Evolutionary conservation across 208 protist species (phyloP).

Genomic region (Leishmania amazonensis): DNA sequence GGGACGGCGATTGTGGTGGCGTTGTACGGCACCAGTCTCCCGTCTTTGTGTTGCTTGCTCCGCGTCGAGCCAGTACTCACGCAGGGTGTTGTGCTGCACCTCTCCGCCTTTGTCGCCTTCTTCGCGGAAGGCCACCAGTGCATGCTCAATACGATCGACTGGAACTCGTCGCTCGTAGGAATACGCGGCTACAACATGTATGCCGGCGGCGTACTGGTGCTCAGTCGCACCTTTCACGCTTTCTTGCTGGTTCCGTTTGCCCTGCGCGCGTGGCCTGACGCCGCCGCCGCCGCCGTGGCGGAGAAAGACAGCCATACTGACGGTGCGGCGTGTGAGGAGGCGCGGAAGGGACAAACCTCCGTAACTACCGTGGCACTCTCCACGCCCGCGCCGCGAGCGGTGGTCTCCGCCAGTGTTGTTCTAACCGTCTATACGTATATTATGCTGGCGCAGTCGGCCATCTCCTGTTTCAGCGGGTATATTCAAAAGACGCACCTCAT

Average conservation of each 20-base stretch:
- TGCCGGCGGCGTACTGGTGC: slow-evolving; percentile 55
- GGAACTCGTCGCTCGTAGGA: slow-evolving; percentile 78
- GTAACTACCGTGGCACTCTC: not conserved
- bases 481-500: slow-evolving; percentile 83
- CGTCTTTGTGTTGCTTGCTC: slow-evolving; percentile 22
- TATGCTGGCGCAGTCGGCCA: slow-evolving; percentile 40
- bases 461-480: slow-evolving; percentile 62
- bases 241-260: slow-evolving; percentile 57
- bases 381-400: not conserved
- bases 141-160: slow-evolving; percentile 77
- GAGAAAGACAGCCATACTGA: not conserved
- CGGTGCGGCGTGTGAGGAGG: not conserved
- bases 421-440: slow-evolving; percentile 45
- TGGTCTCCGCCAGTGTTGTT: slow-evolving; percentile 6
- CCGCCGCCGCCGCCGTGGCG: not conserved
- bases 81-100: slow-evolving; percentile 50
- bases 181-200: slow-evolving; percentile 53
- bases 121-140: slow-evolving; percentile 77
- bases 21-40: slow-evolving; percentile 41
- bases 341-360: not conserved
- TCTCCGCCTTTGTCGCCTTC: slow-evolving; percentile 55
- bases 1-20: slow-evolving; percentile 44
- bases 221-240: slow-evolving; percentile 66
- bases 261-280: slow-evolving; percentile 8
- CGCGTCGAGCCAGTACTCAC: slow-evolving; percentile 10